A percentile compares a stretch with the other conserved stretches of the same genome.
These are phyloP conservation scores for Dioszegia aurantiaca DNA, from an alignment of 768 basidiomycete species.

Conservation along the genomic window DNA sequence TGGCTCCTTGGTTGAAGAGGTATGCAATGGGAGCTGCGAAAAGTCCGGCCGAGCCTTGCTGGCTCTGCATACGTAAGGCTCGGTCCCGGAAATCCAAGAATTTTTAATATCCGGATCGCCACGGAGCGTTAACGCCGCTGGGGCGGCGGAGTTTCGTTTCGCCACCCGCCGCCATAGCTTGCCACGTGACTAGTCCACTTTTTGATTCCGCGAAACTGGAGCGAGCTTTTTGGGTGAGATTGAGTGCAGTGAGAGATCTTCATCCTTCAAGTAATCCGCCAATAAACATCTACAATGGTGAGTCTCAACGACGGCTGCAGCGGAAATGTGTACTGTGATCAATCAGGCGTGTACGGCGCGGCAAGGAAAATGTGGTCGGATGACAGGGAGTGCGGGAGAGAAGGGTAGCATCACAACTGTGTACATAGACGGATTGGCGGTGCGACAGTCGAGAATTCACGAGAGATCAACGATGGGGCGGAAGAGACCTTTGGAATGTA, in stretches of 20 bases:
- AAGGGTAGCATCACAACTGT: too few species aligned
- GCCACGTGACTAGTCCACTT: not conserved
- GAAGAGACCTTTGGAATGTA: not conserved
- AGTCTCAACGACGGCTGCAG: not conserved
- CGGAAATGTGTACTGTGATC: too few species aligned
- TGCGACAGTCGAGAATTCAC: not conserved
- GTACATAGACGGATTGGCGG: not conserved
- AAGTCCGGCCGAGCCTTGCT: not conserved
- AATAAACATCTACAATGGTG: constrained; percentile 10
- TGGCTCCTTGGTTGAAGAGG: not conserved
- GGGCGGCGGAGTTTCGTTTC: not conserved
- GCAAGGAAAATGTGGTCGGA: too few species aligned
- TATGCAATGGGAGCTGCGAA: not conserved
- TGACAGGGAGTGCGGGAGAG: too few species aligned
- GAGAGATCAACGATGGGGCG: not conserved
- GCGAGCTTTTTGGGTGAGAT: not conserved
- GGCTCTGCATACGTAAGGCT: too few species aligned
- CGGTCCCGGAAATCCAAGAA: not conserved
- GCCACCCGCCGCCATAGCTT: not conserved
- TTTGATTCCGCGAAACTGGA: constrained; percentile 16
- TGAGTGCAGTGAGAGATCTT: not conserved
- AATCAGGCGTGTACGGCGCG: too few species aligned
- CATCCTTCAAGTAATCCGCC: constrained; percentile 12
- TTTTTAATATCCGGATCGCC: not conserved
- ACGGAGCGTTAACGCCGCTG: constrained; percentile 1